These are phyloP conservation scores for Fusarium scirpi DNA, from an alignment of 2,329 filamentous ascomycete species.

Conservation along the genomic window DNA sequence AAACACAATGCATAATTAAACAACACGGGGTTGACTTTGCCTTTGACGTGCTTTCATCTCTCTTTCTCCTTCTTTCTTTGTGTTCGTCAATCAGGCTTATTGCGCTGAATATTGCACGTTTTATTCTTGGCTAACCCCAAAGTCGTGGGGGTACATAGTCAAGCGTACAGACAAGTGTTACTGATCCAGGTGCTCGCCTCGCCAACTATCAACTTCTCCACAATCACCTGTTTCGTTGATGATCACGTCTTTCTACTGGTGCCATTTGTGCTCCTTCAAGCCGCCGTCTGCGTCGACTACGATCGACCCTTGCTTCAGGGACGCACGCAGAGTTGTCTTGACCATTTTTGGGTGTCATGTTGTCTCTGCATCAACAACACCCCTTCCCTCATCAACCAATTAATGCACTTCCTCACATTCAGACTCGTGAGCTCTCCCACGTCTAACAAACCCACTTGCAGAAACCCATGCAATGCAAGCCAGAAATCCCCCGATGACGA, in stretches of 20 bases:
- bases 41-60: background rate
- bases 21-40: constrained; percentile 26
- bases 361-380: constrained; percentile 35
- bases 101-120: constrained; percentile 13
- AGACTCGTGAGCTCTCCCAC: constrained; percentile 35
- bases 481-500: constrained; percentile 41
- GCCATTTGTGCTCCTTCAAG: constrained; percentile 19
- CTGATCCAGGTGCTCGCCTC: constrained; percentile 28
- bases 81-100: constrained; percentile 8
- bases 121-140: constrained; percentile 26
- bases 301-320: constrained; percentile 36
- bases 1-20: constrained; percentile 16
- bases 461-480: constrained; percentile 38
- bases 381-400: constrained; percentile 32
- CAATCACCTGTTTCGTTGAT: constrained; percentile 35
- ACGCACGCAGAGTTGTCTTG: constrained; percentile 27
- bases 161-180: constrained; percentile 3
- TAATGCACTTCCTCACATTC: constrained; percentile 26
- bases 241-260: constrained; percentile 18
- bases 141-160: constrained; percentile 39
- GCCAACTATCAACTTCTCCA: constrained; percentile 35
- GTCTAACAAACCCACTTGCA: constrained; percentile 29
- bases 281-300: constrained; percentile 25
- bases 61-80: constrained; percentile 18
- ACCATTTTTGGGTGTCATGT: constrained; percentile 23